phyloP scores from a whole-genome alignment of 768 basidiomycete genomes.

The Termitomyces sp. region DNA sequence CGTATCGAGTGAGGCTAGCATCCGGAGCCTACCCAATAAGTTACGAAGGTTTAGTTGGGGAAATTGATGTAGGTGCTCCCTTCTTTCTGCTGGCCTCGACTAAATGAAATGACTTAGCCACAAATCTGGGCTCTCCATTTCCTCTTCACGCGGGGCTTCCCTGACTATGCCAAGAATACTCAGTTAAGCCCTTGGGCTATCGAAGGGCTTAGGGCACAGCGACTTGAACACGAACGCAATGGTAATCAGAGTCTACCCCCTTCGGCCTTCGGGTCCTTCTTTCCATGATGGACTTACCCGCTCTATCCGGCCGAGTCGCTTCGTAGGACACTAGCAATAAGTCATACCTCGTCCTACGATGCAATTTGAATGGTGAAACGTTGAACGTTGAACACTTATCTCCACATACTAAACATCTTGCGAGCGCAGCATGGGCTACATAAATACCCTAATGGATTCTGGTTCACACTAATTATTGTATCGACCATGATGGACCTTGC shows the following conservation, averaged over 20 bases:
- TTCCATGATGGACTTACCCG: neutral
- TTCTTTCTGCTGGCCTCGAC: neutral
- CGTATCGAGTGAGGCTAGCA: neutral
- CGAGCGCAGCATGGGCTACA: neutral
- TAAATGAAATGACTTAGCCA: neutral
- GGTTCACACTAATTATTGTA: neutral
- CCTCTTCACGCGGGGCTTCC: neutral
- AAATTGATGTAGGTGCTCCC: neutral
- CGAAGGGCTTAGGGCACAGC: neutral
- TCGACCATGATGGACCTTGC: neutral
- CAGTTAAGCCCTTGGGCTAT: neutral
- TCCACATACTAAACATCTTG: neutral
- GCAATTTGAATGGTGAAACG: too few species aligned
- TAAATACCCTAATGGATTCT: neutral
- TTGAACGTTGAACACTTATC: neutral
- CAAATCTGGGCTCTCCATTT: conserved; percentile 1
- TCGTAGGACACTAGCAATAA: neutral
- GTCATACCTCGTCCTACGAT: neutral
- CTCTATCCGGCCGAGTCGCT: neutral
- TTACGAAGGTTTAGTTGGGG: conserved; percentile 4
- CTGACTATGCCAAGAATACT: neutral
- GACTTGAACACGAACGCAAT: neutral
- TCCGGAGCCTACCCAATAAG: neutral
- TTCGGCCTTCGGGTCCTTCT: neutral
- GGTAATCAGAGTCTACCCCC: neutral